Evolutionary conservation across 2,329 filamentous ascomycete species (phyloP).

Genomic region (Pseudohalonectria lignicola): DNA sequence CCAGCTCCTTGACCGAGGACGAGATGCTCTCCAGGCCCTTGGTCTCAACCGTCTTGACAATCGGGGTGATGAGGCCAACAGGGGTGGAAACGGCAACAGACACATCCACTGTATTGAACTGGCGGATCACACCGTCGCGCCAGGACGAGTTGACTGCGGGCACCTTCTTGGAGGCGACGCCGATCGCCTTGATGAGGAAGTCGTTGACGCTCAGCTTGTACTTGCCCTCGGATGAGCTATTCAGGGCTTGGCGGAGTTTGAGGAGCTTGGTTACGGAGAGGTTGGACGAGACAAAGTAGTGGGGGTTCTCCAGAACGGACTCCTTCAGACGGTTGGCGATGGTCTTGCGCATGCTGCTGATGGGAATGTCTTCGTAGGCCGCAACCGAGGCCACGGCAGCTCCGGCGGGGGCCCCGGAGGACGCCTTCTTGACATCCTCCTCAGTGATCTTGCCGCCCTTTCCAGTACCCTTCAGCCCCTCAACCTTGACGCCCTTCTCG

Average conservation of each 20-base stretch:
- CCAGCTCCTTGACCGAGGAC: constrained; percentile 83
- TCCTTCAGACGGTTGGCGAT: constrained; percentile 86
- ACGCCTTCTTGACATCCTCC: constrained; percentile 78
- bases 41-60: constrained; percentile 79
- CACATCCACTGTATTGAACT: constrained; percentile 88
- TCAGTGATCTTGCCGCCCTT: constrained; percentile 80
- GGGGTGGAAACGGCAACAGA: constrained; percentile 93
- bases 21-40: constrained; percentile 87
- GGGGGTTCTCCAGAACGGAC: constrained; percentile 87
- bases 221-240: constrained; percentile 76
- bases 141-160: constrained; percentile 94
- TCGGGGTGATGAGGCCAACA: constrained; percentile 89
- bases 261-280: constrained; percentile 91
- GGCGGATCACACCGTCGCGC: constrained; percentile 81
- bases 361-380: constrained; percentile 72
- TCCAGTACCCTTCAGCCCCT: constrained; percentile 76
- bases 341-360: constrained; percentile 93
- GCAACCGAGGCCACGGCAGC: constrained; percentile 37
- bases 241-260: constrained; percentile 90
- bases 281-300: constrained; percentile 91
- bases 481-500: constrained; percentile 71
- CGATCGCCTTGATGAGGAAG: constrained; percentile 96
- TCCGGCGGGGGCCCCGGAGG: constrained; percentile 45
- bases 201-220: constrained; percentile 99
- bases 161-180: constrained; percentile 81